These are phyloP conservation scores for Pilasporangium apinafurcum DNA, from an alignment of 352 stramenopile genomes.

Conservation along the genomic window DNA sequence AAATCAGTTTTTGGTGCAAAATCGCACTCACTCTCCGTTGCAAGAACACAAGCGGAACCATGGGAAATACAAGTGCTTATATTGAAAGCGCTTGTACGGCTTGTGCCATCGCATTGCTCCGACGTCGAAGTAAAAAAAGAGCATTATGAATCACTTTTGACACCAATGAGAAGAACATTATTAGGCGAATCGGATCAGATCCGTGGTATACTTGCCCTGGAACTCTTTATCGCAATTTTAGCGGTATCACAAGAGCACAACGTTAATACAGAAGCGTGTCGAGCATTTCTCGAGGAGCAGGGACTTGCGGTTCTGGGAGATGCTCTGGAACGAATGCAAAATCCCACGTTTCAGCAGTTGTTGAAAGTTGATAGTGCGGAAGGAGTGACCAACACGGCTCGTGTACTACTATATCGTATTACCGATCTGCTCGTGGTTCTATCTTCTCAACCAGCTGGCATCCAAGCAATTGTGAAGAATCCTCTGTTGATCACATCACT, in stretches of 20 bases:
- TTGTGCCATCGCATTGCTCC: slow-evolving; percentile 50
- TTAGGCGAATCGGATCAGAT: slow-evolving; percentile 73
- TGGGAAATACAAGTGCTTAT: slow-evolving; percentile 81
- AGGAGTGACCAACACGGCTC: slow-evolving; percentile 32
- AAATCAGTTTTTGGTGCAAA: slow-evolving; percentile 43
- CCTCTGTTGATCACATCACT: slow-evolving; percentile 50
- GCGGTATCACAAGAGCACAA: slow-evolving; percentile 31
- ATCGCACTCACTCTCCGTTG: slow-evolving; percentile 6
- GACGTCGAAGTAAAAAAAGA: slow-evolving; percentile 45
- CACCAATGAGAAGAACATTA: slow-evolving; percentile 53
- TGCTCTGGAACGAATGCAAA: slow-evolving; percentile 64
- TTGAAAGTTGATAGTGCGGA: slow-evolving; percentile 24
- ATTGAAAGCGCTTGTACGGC: slow-evolving; percentile 54
- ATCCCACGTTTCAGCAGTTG: slow-evolving; percentile 60
- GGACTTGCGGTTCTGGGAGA: slow-evolving; percentile 46
- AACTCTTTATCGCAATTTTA: slow-evolving; percentile 61
- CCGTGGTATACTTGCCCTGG: slow-evolving; percentile 61
- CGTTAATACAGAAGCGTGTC: slow-evolving; percentile 48
- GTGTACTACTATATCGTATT: slow-evolving; percentile 61
- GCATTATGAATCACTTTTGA: slow-evolving; percentile 55
- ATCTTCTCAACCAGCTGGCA: slow-evolving; percentile 24
- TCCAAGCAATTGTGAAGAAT: slow-evolving; percentile 50
- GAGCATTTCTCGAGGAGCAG: slow-evolving; percentile 44
- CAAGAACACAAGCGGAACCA: slow-evolving; percentile 24
- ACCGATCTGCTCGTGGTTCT: slow-evolving; percentile 59